Evolutionary conservation across 345 rosid species (phyloP).

Genomic region (Draba incana): DNA sequence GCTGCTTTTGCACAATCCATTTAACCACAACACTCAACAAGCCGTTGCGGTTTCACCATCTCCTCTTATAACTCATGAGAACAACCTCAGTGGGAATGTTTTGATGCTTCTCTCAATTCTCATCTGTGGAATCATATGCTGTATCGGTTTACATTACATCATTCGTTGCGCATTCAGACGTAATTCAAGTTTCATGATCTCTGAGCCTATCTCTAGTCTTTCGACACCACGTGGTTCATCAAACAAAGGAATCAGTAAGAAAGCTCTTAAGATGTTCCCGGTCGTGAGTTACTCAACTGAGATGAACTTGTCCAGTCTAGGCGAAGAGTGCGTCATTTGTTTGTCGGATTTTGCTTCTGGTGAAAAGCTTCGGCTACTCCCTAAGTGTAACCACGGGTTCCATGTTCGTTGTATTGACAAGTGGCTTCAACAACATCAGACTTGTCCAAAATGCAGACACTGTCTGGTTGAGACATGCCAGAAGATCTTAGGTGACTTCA

Average conservation of each 20-base stretch:
- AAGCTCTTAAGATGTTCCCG: slow-evolving; percentile 54
- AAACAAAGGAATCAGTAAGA: slow-evolving; percentile 49
- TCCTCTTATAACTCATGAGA: slow-evolving; percentile 27
- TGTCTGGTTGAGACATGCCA: slow-evolving; percentile 44
- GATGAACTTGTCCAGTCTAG: slow-evolving; percentile 48
- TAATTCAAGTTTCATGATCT: slow-evolving; percentile 46
- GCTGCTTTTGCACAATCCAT: slow-evolving; percentile 40
- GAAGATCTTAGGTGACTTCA: slow-evolving; percentile 40
- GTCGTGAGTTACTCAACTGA: slow-evolving; percentile 50
- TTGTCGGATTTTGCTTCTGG: slow-evolving; percentile 48
- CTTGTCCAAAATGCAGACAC: slow-evolving; percentile 66
- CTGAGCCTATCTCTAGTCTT: slow-evolving; percentile 35
- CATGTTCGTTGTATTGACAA: slow-evolving; percentile 56
- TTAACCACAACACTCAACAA: slow-evolving; percentile 29
- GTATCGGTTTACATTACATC: slow-evolving; percentile 54
- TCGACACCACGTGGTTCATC: slow-evolving; percentile 24
- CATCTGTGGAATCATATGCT: slow-evolving; percentile 56
- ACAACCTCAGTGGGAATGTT: slow-evolving; percentile 46
- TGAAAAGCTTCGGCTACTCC: slow-evolving; percentile 52
- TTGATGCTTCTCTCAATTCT: slow-evolving; percentile 53
- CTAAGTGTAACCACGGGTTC: slow-evolving; percentile 58
- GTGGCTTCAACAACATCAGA: slow-evolving; percentile 53
- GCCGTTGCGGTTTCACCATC: slow-evolving; percentile 35
- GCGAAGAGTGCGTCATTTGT: slow-evolving; percentile 62
- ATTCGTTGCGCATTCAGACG: slow-evolving; percentile 53